Conservation (phyloP, 2,329 filamentous ascomycete species). For the Exophiala sp. region DNA sequence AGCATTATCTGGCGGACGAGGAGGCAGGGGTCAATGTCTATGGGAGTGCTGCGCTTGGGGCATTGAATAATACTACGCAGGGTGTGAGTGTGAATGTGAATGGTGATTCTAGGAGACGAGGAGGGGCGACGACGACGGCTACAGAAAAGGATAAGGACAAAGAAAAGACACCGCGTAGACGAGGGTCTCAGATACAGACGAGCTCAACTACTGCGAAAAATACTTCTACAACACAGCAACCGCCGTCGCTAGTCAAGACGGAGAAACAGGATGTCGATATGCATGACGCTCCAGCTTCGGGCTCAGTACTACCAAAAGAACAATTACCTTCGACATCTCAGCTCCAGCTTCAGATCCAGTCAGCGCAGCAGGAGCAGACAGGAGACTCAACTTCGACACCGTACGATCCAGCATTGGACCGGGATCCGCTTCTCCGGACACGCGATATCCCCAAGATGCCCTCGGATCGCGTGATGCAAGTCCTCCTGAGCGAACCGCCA, state of each 20-base stretch:
- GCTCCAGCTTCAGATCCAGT: too few species aligned
- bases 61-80: too few species aligned
- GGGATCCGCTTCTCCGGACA: constrained; percentile 31
- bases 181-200: constrained; percentile 9
- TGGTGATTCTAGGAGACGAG: too few species aligned
- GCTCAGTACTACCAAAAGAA: constrained; percentile 3
- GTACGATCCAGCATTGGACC: constrained; percentile 31
- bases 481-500: constrained; percentile 42
- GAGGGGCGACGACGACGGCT: constrained; percentile 30
- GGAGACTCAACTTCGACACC: not conserved
- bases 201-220: constrained; percentile 9
- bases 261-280: constrained; percentile 9
- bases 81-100: too few species aligned
- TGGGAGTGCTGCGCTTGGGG: constrained; percentile 14
- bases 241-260: too few species aligned
- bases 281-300: constrained; percentile 8
- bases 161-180: not conserved
- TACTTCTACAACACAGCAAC: constrained; percentile 2
- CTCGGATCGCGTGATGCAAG: constrained; percentile 43
- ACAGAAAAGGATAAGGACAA: constrained; percentile 18
- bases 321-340: too few species aligned
- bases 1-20: constrained; percentile 48
- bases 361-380: not conserved
- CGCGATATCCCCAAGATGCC: constrained; percentile 40
- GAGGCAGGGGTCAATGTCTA: constrained; percentile 37